phyloP scores from a whole-genome alignment of 2,329 filamentous ascomycete species.

The Escovopsis sp. region DNA sequence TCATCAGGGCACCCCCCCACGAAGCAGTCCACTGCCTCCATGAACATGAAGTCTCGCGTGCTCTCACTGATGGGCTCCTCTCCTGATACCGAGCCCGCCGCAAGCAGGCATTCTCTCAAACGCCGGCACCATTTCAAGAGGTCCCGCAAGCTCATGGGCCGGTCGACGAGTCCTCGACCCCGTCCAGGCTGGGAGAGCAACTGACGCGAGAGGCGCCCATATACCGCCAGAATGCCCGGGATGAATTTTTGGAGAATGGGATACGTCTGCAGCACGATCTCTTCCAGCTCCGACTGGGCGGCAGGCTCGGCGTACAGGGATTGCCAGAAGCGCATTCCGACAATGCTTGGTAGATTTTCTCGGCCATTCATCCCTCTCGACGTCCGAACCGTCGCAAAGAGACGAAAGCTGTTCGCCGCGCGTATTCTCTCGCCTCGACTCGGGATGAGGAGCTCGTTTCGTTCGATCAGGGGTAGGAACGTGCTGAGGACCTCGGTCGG shows the following conservation, averaged over 20 bases:
- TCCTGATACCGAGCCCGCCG: slow-evolving; percentile 47
- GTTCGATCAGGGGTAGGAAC: slow-evolving; percentile 80
- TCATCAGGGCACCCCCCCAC: slow-evolving; percentile 62
- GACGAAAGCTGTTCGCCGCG: slow-evolving; percentile 71
- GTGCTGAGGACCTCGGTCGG: slow-evolving; percentile 92
- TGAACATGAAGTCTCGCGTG: slow-evolving; percentile 69
- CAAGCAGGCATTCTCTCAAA: slow-evolving; percentile 49
- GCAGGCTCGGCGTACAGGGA: slow-evolving; percentile 55
- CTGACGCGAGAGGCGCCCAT: slow-evolving; percentile 32
- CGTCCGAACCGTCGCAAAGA: slow-evolving; percentile 83
- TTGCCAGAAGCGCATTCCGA: slow-evolving; percentile 80
- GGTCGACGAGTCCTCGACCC: slow-evolving; percentile 28
- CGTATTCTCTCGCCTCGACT: slow-evolving; percentile 75
- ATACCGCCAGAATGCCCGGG: slow-evolving; percentile 44
- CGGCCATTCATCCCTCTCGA: slow-evolving; percentile 51
- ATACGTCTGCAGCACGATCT: slow-evolving; percentile 58
- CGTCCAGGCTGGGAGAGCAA: slow-evolving; percentile 31
- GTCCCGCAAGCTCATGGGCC: slow-evolving; percentile 57
- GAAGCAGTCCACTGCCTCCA: slow-evolving; percentile 90
- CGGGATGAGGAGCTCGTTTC: slow-evolving; percentile 78
- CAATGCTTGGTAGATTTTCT: slow-evolving; percentile 55
- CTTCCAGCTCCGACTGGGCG: slow-evolving; percentile 52
- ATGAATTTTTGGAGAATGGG: slow-evolving; percentile 52
- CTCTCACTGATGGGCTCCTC: slow-evolving; percentile 59
- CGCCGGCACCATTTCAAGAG: slow-evolving; percentile 84